phyloP scores from a whole-genome alignment of 1,284 basidiomycete genomes.

The Fomitopsis pinicola region DNA sequence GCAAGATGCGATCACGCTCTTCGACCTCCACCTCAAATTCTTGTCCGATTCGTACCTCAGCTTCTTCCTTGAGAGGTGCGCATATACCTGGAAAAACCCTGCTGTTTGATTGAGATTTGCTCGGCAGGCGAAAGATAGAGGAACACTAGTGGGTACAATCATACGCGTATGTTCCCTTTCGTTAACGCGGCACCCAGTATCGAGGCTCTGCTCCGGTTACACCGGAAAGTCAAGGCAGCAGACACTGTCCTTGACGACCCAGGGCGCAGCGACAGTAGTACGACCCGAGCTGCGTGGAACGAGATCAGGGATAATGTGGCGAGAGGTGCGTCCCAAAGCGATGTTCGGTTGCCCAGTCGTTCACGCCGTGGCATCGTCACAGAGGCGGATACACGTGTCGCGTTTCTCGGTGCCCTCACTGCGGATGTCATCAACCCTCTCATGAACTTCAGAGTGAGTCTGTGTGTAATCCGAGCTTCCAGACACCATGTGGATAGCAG shows the following conservation, averaged over 20 bases:
- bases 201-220: constrained; percentile 65
- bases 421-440: constrained; percentile 71
- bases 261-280: constrained; percentile 46
- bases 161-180: neutral
- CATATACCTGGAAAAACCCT: neutral
- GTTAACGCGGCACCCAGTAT: constrained; percentile 40
- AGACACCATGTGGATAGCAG: constrained; percentile 1
- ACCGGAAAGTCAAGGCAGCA: constrained; percentile 63
- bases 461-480: neutral
- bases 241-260: constrained; percentile 64
- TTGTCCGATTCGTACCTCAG: constrained; percentile 72
- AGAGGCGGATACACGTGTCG: constrained; percentile 82
- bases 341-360: neutral
- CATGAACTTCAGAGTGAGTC: constrained; percentile 57
- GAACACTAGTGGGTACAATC: constrained; percentile 65
- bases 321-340: constrained; percentile 44
- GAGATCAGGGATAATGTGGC: constrained; percentile 84
- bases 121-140: constrained; percentile 71
- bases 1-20: constrained; percentile 59
- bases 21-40: constrained; percentile 67
- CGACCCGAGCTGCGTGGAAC: constrained; percentile 65
- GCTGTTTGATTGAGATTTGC: constrained; percentile 9
- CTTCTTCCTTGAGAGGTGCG: constrained; percentile 85
- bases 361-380: constrained; percentile 11
- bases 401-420: constrained; percentile 68